phyloP scores from a whole-genome alignment of 1,284 basidiomycete species.

The Inonotus obliquus region DNA sequence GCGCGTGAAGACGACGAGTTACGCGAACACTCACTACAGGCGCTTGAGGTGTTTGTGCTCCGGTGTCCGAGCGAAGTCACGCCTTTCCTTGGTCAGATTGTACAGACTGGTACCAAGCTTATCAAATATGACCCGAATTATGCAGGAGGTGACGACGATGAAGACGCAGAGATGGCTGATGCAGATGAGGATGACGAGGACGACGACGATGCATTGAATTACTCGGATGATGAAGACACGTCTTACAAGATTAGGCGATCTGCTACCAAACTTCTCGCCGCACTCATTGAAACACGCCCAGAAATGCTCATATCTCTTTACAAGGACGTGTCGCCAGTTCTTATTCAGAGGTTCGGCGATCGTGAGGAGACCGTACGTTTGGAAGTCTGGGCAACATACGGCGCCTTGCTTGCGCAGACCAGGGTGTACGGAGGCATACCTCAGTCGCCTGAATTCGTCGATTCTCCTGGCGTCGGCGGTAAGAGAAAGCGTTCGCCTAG shows the following conservation, averaged over 20 bases:
- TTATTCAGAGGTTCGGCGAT: conserved; percentile 90
- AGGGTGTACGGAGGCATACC: conserved; percentile 60
- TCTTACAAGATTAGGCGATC: conserved; percentile 97
- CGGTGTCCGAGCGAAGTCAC: conserved; percentile 81
- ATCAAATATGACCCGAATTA: conserved; percentile 98
- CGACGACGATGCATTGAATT: conserved; percentile 66
- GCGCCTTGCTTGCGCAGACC: conserved; percentile 77
- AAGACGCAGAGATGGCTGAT: conserved; percentile 77
- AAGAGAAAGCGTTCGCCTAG: conserved; percentile 75
- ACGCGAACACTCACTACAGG: conserved; percentile 72
- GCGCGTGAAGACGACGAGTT: conserved; percentile 77
- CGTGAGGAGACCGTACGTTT: conserved; percentile 95
- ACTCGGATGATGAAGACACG: conserved; percentile 98
- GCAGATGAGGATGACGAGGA: conserved; percentile 79
- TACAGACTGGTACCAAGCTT: conserved; percentile 66
- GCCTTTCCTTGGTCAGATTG: conserved; percentile 64
- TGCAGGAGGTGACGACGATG: conserved; percentile 71
- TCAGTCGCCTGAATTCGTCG: conserved; percentile 36
- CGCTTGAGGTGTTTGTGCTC: conserved; percentile 80
- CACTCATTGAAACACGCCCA: conserved; percentile 83
- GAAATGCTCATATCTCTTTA: conserved; percentile 81
- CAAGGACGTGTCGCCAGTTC: conserved; percentile 78
- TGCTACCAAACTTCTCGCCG: conserved; percentile 85
- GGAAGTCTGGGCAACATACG: conserved; percentile 89
- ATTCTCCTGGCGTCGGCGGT: conserved; percentile 44